A percentile compares a stretch with the other conserved stretches of the same genome.
Evolutionary conservation across 768 basidiomycete genomes (phyloP).

Genomic region (Mrakia frigida): DNA sequence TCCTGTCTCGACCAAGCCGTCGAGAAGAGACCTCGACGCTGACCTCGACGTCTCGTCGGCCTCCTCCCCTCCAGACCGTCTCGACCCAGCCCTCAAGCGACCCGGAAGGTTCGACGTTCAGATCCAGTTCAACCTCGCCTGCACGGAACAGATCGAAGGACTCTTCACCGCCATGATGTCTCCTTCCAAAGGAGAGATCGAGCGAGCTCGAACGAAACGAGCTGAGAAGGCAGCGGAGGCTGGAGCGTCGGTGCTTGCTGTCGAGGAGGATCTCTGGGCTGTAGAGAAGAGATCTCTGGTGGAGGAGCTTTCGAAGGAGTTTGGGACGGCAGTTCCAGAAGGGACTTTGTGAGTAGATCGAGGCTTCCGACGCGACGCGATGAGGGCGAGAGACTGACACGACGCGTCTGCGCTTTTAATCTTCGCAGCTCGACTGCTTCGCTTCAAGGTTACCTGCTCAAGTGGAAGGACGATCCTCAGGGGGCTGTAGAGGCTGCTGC

Average conservation of each 20-base stretch:
- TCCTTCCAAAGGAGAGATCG: constrained; percentile 30
- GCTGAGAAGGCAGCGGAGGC: constrained; percentile 34
- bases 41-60: constrained; percentile 56
- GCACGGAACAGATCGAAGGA: constrained; percentile 60
- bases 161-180: constrained; percentile 55
- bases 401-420: constrained; percentile 31
- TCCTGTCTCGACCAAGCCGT: not conserved
- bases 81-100: constrained; percentile 69
- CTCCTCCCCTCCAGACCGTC: constrained; percentile 48
- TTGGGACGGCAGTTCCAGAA: not conserved
- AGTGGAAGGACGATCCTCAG: constrained; percentile 57
- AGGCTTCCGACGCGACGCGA: constrained; percentile 42
- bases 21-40: not conserved
- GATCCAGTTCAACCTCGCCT: constrained; percentile 70
- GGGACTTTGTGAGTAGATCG: not conserved
- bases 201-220: constrained; percentile 18
- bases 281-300: constrained; percentile 41
- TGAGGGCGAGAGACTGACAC: constrained; percentile 39
- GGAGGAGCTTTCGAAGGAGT: constrained; percentile 24
- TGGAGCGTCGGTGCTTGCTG: constrained; percentile 50
- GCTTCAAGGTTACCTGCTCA: constrained; percentile 76
- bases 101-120: constrained; percentile 77
- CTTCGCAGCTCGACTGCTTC: constrained; percentile 47
- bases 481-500: constrained; percentile 69
- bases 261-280: constrained; percentile 62